These are phyloP conservation scores for Microbotryomycetes sp. DNA, from an alignment of 1,284 basidiomycete genomes.

Conservation along the genomic window DNA sequence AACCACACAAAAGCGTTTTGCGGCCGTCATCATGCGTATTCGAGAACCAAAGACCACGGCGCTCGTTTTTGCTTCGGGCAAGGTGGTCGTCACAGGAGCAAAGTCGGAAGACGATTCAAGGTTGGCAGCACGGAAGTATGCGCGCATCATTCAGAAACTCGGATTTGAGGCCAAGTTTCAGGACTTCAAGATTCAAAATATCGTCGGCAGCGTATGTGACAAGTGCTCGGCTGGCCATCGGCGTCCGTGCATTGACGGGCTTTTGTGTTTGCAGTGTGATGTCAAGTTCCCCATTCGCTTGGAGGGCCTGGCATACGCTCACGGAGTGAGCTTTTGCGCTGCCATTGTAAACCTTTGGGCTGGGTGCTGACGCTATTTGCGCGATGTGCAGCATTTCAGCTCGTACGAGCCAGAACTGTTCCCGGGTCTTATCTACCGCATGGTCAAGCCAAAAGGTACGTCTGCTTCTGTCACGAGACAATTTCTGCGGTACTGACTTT, in stretches of 20 bases:
- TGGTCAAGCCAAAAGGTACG: slow-evolving; percentile 95
- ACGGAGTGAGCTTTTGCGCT: slow-evolving; percentile 65
- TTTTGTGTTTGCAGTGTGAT: slow-evolving; percentile 57
- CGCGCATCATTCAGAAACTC: slow-evolving; percentile 97
- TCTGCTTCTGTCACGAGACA: no score
- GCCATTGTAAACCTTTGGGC: no score
- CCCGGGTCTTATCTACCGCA: slow-evolving; percentile 98
- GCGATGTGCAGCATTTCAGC: slow-evolving; percentile 21
- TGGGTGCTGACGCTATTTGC: not conserved
- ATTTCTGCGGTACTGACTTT: not conserved
- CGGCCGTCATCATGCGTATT: slow-evolving; percentile 99
- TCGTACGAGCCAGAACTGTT: slow-evolving; percentile 56
- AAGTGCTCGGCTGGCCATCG: not conserved
- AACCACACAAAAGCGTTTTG: slow-evolving; percentile 99
- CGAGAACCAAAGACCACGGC: slow-evolving; percentile 99
- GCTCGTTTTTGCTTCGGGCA: slow-evolving; percentile 97
- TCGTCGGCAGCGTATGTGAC: slow-evolving; percentile 67
- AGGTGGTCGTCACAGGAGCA: slow-evolving; percentile 99
- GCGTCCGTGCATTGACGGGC: not conserved
- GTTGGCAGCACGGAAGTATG: slow-evolving; percentile 96
- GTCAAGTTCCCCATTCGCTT: slow-evolving; percentile 99
- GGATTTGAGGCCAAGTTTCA: slow-evolving; percentile 99
- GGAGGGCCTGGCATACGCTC: slow-evolving; percentile 94
- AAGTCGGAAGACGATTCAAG: slow-evolving; percentile 98
- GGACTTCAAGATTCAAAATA: slow-evolving; percentile 99